Evolutionary conservation across 768 basidiomycete species (phyloP), one percentile per base, ranked within the genome.

Genomic region (Mycena latifolia): DNA sequence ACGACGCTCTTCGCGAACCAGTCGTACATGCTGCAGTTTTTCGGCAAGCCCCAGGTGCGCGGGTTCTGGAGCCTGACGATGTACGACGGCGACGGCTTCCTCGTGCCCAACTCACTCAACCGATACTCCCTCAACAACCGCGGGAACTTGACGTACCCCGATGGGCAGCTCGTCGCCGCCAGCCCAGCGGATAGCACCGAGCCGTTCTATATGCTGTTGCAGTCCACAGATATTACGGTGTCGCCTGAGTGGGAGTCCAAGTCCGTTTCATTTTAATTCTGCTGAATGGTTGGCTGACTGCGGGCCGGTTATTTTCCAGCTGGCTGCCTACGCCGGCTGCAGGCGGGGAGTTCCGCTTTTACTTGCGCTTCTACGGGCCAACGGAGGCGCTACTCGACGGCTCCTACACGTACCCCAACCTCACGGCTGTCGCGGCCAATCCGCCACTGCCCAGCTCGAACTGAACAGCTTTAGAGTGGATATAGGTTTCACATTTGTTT

Each of bases 41-140:
- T 15, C 55, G 54, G 58, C 7, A 66, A 66, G 58, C 65, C 65
- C 10, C 51, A 46, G 41, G 59, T 55, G 45, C 6, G 7, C 8
- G 65, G 65, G n/a, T 66, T 61, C 41, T 66, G 65, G 65, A 61
- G 65, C 22, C 53, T 61, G 58, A 66, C 59, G 53, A 39, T 66
- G 53, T 66, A 66, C 53, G 60, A 43, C 27, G 59, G 15, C 37
- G 41, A 35, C n/a, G 65, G 58, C 10, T 66, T 35, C 29, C 43
- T 66, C 10, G 58, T 61, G 22, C 47, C 46, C 3, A 66, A 66
- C 29, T 22, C 10, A 18, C 5, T 59, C 10, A 28, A 60, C 37
- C 7, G 43, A 10, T 65, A 59, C 28, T 33, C 57, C 29, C 25
- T 66, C 4, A 27, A 35, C 46, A 35, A 66, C 35, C 65, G 65